Percentiles rank a stretch among this genome's conserved stretches.
Evolutionary conservation across 805 yeast species (phyloP).

Genomic region (Candida taoyuanica): DNA sequence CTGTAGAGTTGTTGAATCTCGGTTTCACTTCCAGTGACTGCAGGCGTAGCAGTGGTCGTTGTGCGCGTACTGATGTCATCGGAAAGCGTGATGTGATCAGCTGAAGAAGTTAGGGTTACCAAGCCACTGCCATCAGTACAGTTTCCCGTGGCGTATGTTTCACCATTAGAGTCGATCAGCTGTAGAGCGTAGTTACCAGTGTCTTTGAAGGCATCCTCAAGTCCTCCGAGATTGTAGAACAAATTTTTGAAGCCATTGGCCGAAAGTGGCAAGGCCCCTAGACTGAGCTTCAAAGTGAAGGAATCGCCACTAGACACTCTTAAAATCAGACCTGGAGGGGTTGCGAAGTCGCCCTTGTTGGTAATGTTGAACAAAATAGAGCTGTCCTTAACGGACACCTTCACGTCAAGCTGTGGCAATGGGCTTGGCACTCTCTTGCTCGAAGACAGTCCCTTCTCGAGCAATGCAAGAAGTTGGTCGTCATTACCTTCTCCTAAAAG

Average conservation of each 20-base stretch:
- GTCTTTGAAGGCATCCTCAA: not conserved
- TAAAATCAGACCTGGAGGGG: slow-evolving; percentile 5
- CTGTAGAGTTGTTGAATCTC: not conserved
- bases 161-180: slow-evolving; percentile 2
- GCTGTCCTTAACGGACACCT: slow-evolving; percentile 4
- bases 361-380: slow-evolving; percentile 5
- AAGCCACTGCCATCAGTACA: slow-evolving; percentile 2
- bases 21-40: too few species aligned
- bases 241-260: slow-evolving; percentile 8
- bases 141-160: slow-evolving; percentile 3
- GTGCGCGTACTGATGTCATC: too few species aligned
- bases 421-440: too few species aligned
- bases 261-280: slow-evolving; percentile 2
- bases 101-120: slow-evolving; percentile 1
- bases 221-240: slow-evolving; percentile 4
- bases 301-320: slow-evolving; percentile 2
- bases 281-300: slow-evolving; percentile 1
- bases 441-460: not conserved
- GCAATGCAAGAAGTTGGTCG: too few species aligned
- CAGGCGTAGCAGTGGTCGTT: too few species aligned
- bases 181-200: slow-evolving; percentile 4
- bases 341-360: slow-evolving; percentile 7
- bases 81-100: too few species aligned
- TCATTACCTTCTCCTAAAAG: slow-evolving; percentile 3
- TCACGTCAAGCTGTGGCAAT: slow-evolving; percentile 5